Evolutionary conservation across 2,329 filamentous ascomycete genomes (phyloP).

Genomic region (Monascus ruber): DNA sequence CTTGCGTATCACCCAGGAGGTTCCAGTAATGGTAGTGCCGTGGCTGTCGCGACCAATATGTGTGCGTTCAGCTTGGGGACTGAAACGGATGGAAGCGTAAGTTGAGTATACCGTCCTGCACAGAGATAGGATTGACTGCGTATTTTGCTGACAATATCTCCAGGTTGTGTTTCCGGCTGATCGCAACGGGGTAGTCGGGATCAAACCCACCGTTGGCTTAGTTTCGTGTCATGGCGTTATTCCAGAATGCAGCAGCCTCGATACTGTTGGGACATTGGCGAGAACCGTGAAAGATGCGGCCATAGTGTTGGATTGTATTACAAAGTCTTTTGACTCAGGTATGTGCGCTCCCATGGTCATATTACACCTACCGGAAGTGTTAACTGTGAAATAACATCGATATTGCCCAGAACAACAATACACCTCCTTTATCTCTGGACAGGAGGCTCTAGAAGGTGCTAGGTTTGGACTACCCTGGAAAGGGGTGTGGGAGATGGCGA

Average conservation of each 20-base stretch:
- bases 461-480: slow-evolving; percentile 62
- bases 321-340: background rate
- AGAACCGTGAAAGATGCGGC: background rate
- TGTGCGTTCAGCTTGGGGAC: background rate
- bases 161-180: background rate
- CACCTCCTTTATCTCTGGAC: background rate
- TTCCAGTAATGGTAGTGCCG: background rate
- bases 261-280: background rate
- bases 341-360: background rate
- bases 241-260: background rate
- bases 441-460: slow-evolving; percentile 44
- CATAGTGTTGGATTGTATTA: background rate
- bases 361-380: no score
- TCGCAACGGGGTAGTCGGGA: background rate
- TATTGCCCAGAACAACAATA: background rate
- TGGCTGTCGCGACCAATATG: background rate
- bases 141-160: no score
- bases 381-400: no score
- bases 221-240: background rate
- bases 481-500: slow-evolving; percentile 56
- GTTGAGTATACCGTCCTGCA: background rate
- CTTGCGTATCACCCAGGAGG: background rate
- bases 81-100: background rate
- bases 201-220: background rate
- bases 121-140: background rate